Percentiles rank a stretch among this genome's conserved stretches.
These are phyloP conservation scores for Tylopilus balloui DNA, from an alignment of 768 basidiomycete species.

Conservation along the genomic window DNA sequence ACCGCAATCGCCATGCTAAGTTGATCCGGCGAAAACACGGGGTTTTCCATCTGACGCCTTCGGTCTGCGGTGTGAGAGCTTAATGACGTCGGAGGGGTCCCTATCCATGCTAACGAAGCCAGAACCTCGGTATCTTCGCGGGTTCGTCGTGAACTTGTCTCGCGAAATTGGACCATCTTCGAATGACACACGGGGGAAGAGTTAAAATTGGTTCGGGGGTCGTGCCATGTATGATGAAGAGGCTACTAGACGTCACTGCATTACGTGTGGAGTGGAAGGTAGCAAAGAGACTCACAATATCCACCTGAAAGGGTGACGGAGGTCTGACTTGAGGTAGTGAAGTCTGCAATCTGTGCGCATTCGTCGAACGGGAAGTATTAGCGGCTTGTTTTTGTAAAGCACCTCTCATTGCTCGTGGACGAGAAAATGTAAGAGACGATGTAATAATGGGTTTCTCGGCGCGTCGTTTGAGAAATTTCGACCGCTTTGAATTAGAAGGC, in stretches of 20 bases:
- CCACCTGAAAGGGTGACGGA: constrained; percentile 25
- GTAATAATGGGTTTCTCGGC: neutral
- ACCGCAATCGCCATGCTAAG: constrained; percentile 42
- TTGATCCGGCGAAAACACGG: constrained; percentile 1
- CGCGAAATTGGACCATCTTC: neutral
- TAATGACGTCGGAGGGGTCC: constrained; percentile 7
- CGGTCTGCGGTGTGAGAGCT: neutral
- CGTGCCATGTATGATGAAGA: constrained; percentile 28
- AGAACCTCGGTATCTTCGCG: constrained; percentile 24
- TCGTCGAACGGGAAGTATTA: neutral
- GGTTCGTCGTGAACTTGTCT: constrained; percentile 4
- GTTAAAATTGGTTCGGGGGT: constrained; percentile 21
- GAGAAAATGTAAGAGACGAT: neutral
- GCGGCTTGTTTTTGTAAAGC: constrained; percentile 5
- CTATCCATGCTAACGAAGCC: constrained; percentile 34
- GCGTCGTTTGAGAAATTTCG: constrained; percentile 11
- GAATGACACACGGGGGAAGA: neutral
- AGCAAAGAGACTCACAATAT: constrained; percentile 21
- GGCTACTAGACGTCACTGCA: constrained; percentile 22
- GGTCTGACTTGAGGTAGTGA: constrained; percentile 21
- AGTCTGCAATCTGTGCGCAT: neutral
- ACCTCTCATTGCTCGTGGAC: neutral
- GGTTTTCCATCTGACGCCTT: neutral
- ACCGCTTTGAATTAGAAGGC: neutral
- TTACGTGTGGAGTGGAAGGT: neutral